Base-by-base conservation (phyloP, 1,284 basidiomycete species). In the Golubevia pallescens region DNA sequence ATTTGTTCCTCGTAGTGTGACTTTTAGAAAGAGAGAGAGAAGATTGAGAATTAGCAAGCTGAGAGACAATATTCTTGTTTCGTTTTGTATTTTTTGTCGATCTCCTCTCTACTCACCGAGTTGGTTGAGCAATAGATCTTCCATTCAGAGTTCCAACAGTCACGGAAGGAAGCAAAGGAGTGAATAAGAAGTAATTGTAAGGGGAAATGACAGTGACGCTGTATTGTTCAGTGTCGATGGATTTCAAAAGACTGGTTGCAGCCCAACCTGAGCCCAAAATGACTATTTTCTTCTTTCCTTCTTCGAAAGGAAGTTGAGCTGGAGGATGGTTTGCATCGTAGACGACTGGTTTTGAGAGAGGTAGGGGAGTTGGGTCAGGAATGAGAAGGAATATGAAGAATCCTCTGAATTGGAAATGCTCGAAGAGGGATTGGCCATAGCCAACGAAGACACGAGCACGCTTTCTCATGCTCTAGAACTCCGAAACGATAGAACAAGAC, bases 121-220 rank as follows among this genome's bases (percentile, higher is more conserved):
- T 81, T n/a, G 79, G 78, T 68, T 81, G 79, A 14, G 77, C 73
- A 67, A 81, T 80, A 55, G 76, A 78, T 53, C 79, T 75, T 48
- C 71, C 75, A 53, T 79, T 72, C 21, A 81, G 67, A 4, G 79
- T 81, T 28, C 79, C 79, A 38, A 38, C 2, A 4, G 20, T 56
- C 20, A 56, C 54, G 13, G 75, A 77, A 42, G 79, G 79, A 24
- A 81, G 67, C 24, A 81, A 70, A 53, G 79, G 79, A 14, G 79
- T 81, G 71, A 80, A 81, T 42, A 81, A 71, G 74, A 63, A 80
- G 74, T 80, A 80, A 70, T 80, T 78, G 74, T 75, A 67, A 19
- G 73, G 73, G 24, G 71, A 75, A 61, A 81, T 78, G 42, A 81
- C 77, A n/a, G 78, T 71, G 48, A 81, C 74, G 60, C 78, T 80